Base-by-base conservation (phyloP, 768 basidiomycete genomes). In the Chiua virens region DNA sequence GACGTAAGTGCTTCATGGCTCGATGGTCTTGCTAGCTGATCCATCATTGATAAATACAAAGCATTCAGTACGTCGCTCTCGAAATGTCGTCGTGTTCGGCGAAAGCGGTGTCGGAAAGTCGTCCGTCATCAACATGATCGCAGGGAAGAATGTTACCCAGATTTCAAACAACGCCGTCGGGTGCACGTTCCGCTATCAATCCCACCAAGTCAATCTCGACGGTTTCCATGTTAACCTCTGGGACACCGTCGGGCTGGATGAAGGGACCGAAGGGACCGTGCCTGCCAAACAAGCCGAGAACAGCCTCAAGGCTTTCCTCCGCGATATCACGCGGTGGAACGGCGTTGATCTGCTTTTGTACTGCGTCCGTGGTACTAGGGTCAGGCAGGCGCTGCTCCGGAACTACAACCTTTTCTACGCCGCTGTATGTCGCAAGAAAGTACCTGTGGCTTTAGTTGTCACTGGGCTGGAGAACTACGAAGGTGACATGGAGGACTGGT, bases 11-110 rank as follows among this genome's bases (percentile, higher is more conserved):
- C 22, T 42, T 21, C 21, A 17, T 28, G 11, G 18, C 14, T 30
- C 22, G 11, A 34, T 37, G 23, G 25, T 42, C n/a, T 8, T 15
- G 6, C 13, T 13, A 18, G 21, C 42, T 42, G 32, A 53, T 23
- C 42, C 8, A 23, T 34, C 39, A 14, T 10, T 43, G 39, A 53
- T 36, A 42, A 52, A 47, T 34, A 37, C 17, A 21, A 53, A 63
- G 62, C 23, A 18, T 21, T 23, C 30, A 14, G 35, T 10, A 15
- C 45, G 10, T 40, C 59, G 35, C 35, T 17, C 45, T 45, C 62
- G 58, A 30, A 76, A 76, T 49, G 44, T 75, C 35, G 61, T 77
- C 25, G 43, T 77, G 7, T 77, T 77, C 48, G 75, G 76, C 7
- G 71, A 75, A 51, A 67, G 67, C 7, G 73, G 75, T 10, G 47